Evolutionary conservation across 2,329 filamentous ascomycete genomes (phyloP).

Genomic region (Pyrenochaeta sp.): DNA sequence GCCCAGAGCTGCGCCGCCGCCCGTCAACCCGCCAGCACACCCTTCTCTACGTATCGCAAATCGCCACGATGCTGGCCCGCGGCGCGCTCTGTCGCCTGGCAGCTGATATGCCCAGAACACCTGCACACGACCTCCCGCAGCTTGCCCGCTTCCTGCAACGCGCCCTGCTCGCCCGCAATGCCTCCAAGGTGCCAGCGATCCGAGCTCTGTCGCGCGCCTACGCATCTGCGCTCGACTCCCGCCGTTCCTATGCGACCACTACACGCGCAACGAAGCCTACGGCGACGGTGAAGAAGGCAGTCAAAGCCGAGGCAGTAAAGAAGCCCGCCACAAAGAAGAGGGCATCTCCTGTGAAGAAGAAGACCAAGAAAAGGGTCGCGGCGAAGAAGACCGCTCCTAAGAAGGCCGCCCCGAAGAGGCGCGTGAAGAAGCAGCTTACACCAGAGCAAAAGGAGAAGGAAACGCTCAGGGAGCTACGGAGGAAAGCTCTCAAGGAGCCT

Average conservation of each 20-base stretch:
- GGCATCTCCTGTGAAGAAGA: conserved; percentile 12
- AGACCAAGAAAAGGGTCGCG: conserved; percentile 28
- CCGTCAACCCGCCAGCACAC: conserved; percentile 16
- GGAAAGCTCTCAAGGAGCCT: conserved; percentile 50
- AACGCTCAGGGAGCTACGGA: conserved; percentile 44
- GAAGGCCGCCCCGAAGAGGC: conserved; percentile 33
- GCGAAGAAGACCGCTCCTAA: conserved; percentile 31
- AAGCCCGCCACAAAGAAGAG: conserved; percentile 29
- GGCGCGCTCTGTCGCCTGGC: conserved; percentile 48
- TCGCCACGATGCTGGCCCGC: conserved; percentile 46
- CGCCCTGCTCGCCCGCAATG: conserved; percentile 33
- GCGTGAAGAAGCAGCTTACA: conserved; percentile 36
- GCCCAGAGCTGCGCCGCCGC: conserved; percentile 24
- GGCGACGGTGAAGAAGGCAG: conserved; percentile 39
- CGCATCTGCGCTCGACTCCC: conserved; percentile 26
- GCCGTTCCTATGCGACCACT: conserved; percentile 48
- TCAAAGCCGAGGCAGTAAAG: conserved; percentile 33
- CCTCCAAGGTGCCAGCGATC: conserved; percentile 21
- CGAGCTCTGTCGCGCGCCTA: conserved; percentile 36
- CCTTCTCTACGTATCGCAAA: conserved; percentile 3
- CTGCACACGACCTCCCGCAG: conserved; percentile 47
- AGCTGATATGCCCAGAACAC: conserved; percentile 44
- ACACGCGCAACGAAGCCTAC: conserved; percentile 43
- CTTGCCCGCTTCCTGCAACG: conserved; percentile 42
- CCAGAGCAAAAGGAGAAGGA: conserved; percentile 40